A percentile compares a stretch with the other conserved stretches of the same genome.
Conservation (phyloP, 78 protist genomes). For the Cavenderia fasciculata region DNA sequence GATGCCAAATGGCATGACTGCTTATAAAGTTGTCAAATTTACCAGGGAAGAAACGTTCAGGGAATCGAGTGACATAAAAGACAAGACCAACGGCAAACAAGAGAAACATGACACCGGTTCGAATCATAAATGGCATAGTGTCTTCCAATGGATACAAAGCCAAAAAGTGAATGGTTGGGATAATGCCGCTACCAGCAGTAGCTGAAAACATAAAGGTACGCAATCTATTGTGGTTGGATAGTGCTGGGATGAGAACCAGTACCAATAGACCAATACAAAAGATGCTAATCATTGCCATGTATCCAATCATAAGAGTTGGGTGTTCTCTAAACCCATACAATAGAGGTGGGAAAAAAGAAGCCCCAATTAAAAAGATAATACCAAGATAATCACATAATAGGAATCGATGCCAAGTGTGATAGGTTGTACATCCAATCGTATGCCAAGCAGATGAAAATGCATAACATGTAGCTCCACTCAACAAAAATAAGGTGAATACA, state of each 20-base stretch:
- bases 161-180: conserved; percentile 15
- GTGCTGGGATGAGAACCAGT: conserved; percentile 9
- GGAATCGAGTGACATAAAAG: conserved; percentile 10
- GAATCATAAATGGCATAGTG: neutral
- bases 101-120: conserved; percentile 7
- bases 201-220: conserved; percentile 11
- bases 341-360: conserved; percentile 32
- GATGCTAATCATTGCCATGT: conserved; percentile 9
- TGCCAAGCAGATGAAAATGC: conserved; percentile 18
- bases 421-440: conserved; percentile 26
- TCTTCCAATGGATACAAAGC: neutral
- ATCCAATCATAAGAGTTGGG: neutral
- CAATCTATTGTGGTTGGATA: neutral
- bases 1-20: conserved; percentile 61
- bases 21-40: neutral
- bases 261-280: neutral
- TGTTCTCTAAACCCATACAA: neutral
- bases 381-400: conserved; percentile 52
- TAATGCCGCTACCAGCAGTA: conserved; percentile 48
- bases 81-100: conserved; percentile 25
- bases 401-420: neutral
- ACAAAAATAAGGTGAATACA: conserved; percentile 10
- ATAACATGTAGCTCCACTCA: neutral
- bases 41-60: conserved; percentile 43
- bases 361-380: conserved; percentile 20